A percentile compares a stretch with the other conserved stretches of the same genome.
These are phyloP conservation scores for Pseudopyricularia javanii DNA, from an alignment of 2,329 filamentous ascomycete species.

Conservation along the genomic window DNA sequence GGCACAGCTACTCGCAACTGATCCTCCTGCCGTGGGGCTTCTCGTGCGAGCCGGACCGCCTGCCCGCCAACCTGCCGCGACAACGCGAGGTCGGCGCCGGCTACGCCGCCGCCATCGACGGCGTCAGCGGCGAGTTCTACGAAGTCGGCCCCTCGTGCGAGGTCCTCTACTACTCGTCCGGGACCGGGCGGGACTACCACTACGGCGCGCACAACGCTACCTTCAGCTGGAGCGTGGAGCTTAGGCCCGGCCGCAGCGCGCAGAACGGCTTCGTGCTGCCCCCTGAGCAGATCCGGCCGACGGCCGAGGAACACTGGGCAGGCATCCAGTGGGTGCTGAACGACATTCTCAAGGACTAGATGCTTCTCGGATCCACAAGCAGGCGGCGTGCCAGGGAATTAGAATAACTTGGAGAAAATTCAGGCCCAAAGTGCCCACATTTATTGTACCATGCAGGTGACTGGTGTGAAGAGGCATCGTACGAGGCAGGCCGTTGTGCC, in stretches of 20 bases:
- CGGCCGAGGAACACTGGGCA: slow-evolving; percentile 11
- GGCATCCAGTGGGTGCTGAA: slow-evolving; percentile 3
- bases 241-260: slow-evolving; percentile 6
- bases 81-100: slow-evolving; percentile 17
- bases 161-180: slow-evolving; percentile 11
- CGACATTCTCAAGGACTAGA: background rate
- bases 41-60: slow-evolving; percentile 23
- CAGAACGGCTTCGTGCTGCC: slow-evolving; percentile 10
- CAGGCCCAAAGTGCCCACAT: too few species aligned
- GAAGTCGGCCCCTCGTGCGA: slow-evolving; percentile 9
- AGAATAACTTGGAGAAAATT: too few species aligned
- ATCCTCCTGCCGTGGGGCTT: slow-evolving; percentile 45
- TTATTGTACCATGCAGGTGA: too few species aligned
- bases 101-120: slow-evolving; percentile 26
- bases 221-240: slow-evolving; percentile 12
- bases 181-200: slow-evolving; percentile 10
- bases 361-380: too few species aligned
- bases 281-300: slow-evolving; percentile 9
- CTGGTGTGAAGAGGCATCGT: too few species aligned
- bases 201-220: slow-evolving; percentile 9
- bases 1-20: slow-evolving; percentile 44
- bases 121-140: slow-evolving; percentile 1
- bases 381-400: too few species aligned
- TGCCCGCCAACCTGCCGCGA: slow-evolving; percentile 11
- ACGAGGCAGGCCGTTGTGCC: too few species aligned